Conservation (phyloP, 257 asterid species). For the Ajuga chamaepitys region DNA sequence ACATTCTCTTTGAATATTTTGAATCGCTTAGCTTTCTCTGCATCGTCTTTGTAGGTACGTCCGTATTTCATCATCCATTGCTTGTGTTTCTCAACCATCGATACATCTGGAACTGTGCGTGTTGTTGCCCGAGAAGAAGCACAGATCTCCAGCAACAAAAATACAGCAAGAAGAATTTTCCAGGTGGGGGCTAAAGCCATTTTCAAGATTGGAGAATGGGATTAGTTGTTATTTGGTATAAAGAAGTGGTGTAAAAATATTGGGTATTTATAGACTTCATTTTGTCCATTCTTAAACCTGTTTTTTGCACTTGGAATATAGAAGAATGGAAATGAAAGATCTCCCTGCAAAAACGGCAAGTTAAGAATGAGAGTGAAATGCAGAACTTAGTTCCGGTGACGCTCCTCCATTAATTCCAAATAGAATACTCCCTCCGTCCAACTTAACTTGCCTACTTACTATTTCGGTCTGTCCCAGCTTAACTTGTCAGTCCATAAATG, state of each 20-base stretch:
- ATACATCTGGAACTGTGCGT: not conserved
- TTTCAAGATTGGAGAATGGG: not conserved
- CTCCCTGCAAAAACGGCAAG: conserved; percentile 19
- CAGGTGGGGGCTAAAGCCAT: too few species aligned
- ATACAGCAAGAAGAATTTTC: not conserved
- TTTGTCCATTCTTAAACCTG: too few species aligned
- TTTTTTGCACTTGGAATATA: too few species aligned
- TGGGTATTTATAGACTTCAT: conserved; percentile 15
- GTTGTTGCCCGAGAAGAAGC: not conserved
- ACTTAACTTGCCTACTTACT: too few species aligned
- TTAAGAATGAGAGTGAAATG: not conserved
- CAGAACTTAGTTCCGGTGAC: conserved; percentile 1
- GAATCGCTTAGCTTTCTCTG: not conserved
- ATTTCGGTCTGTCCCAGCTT: too few species aligned
- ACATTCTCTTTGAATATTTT: too few species aligned
- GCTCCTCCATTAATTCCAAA: too few species aligned
- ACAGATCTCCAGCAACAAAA: not conserved
- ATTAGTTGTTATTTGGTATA: not conserved
- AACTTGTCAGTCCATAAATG: too few species aligned
- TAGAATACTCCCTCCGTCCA: too few species aligned
- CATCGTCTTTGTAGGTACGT: not conserved
- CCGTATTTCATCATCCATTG: conserved; percentile 1
- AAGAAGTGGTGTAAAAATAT: not conserved
- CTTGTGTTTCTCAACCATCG: not conserved
- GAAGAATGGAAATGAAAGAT: too few species aligned